A percentile compares a stretch with the other conserved stretches of the same genome.
Conservation (phyloP, 257 asterid species). For the Solanum etuberosum region DNA sequence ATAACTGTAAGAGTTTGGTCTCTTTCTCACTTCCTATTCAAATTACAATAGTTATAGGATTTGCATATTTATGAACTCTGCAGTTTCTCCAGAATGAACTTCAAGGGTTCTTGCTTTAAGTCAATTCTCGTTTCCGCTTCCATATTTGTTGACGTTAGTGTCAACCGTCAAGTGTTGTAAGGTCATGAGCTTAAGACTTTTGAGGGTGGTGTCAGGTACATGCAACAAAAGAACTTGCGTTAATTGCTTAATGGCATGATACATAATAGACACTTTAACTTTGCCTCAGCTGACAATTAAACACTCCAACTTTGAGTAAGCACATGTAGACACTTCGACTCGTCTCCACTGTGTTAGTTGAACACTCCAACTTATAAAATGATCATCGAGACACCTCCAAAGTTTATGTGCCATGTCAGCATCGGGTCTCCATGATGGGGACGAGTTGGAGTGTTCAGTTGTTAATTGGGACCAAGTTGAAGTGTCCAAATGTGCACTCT, state of each 20-base stretch:
- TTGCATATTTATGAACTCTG: not conserved
- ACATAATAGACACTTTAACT: too few relatives aligned
- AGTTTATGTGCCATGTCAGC: not conserved
- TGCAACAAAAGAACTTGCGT: not conserved
- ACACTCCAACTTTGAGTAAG: not conserved
- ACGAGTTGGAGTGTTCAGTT: not conserved
- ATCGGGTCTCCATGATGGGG: not conserved
- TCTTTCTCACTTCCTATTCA: not conserved
- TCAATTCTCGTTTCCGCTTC: not conserved
- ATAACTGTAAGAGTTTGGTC: constrained; percentile 32
- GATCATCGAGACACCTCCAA: not conserved
- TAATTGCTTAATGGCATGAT: not conserved
- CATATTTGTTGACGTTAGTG: not conserved
- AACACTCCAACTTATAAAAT: not conserved
- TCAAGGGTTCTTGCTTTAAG: not conserved
- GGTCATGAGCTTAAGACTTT: not conserved
- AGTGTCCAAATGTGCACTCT: not conserved
- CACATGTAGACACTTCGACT: not conserved
- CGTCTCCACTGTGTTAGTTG: not conserved
- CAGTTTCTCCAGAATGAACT: not conserved
- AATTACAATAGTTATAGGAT: not conserved
- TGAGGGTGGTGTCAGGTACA: not conserved
- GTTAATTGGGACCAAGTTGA: not conserved
- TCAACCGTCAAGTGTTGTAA: not conserved
- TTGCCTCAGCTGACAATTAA: not conserved